Evolutionary conservation across 345 rosid species (phyloP).

Genomic region (Pugionium cornutum): DNA sequence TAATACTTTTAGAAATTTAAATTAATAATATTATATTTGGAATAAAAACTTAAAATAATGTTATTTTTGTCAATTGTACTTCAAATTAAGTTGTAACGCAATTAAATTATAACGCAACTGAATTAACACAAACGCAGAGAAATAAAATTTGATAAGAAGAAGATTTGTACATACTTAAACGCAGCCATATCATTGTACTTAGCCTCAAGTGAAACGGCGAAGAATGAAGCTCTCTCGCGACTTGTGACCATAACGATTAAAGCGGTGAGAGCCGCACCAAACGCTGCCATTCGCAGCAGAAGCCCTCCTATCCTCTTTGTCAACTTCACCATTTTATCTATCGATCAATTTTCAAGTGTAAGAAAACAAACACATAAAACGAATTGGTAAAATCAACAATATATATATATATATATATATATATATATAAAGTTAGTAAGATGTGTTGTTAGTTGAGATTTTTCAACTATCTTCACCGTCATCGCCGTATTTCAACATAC

Average conservation of each 20-base stretch:
- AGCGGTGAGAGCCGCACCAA: constrained; percentile 60
- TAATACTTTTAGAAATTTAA: too few relatives aligned
- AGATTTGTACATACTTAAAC: constrained; percentile 51
- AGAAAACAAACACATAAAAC: constrained; percentile 19
- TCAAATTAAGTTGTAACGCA: not conserved
- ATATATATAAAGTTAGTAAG: constrained; percentile 10
- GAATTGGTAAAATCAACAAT: constrained; percentile 5
- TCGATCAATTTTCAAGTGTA: not conserved
- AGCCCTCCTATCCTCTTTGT: constrained; percentile 49
- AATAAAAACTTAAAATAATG: not conserved
- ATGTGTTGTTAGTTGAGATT: constrained; percentile 53
- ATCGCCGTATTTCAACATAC: constrained; percentile 27
- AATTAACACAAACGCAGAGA: not conserved
- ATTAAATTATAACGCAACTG: not conserved
- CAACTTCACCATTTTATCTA: constrained; percentile 45
- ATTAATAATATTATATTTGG: too few relatives aligned
- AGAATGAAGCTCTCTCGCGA: constrained; percentile 52
- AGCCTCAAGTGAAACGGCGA: constrained; percentile 54
- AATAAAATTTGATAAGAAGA: not conserved
- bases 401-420: constrained; percentile 24
- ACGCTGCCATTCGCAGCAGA: constrained; percentile 58
- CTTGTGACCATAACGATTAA: constrained; percentile 75
- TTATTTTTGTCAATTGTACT: too few relatives aligned
- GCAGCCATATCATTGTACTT: constrained; percentile 65
- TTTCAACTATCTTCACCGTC: constrained; percentile 51